Evolutionary conservation across 202 grass and related monocot genomes (phyloP).

Genomic region (Eragrostis tef): DNA sequence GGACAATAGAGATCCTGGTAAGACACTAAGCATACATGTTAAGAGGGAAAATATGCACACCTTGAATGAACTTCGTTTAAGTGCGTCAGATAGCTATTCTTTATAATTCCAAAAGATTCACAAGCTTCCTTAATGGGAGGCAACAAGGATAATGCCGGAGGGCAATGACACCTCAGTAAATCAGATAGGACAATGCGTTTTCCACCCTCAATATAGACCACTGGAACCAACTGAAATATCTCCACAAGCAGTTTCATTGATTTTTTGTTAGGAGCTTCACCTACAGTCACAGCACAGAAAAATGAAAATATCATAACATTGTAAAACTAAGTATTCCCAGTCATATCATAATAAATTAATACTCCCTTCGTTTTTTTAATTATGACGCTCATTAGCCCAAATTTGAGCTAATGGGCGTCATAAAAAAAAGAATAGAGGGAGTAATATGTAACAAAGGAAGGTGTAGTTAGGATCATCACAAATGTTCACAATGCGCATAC

Average conservation of each 20-base stretch:
- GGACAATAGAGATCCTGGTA: not conserved
- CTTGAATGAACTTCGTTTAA: slow-evolving; percentile 71
- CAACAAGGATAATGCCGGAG: slow-evolving; percentile 54
- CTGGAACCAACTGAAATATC: slow-evolving; percentile 62
- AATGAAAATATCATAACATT: not conserved
- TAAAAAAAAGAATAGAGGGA: no score
- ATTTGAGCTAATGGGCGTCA: no score
- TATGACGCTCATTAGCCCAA: no score
- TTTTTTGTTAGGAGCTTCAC: slow-evolving; percentile 69
- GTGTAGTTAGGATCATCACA: not conserved
- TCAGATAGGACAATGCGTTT: slow-evolving; percentile 61
- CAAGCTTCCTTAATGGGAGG: slow-evolving; percentile 52
- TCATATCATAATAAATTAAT: not conserved
- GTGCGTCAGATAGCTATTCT: slow-evolving; percentile 63
- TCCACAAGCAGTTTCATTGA: slow-evolving; percentile 59
- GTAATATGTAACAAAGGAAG: not conserved
- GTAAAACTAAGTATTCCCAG: not conserved
- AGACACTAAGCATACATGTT: slow-evolving; percentile 4
- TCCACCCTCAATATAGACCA: slow-evolving; percentile 68
- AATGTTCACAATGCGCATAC: not conserved
- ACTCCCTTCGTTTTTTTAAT: no score
- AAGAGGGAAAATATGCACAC: slow-evolving; percentile 48
- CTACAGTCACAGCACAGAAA: slow-evolving; percentile 43
- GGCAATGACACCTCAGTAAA: slow-evolving; percentile 62
- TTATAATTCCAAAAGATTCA: slow-evolving; percentile 55